Evolutionary conservation across 345 rosid species (phyloP), one percentile per base, ranked within the genome.

Genomic region (Melastoma malabathricum): DNA sequence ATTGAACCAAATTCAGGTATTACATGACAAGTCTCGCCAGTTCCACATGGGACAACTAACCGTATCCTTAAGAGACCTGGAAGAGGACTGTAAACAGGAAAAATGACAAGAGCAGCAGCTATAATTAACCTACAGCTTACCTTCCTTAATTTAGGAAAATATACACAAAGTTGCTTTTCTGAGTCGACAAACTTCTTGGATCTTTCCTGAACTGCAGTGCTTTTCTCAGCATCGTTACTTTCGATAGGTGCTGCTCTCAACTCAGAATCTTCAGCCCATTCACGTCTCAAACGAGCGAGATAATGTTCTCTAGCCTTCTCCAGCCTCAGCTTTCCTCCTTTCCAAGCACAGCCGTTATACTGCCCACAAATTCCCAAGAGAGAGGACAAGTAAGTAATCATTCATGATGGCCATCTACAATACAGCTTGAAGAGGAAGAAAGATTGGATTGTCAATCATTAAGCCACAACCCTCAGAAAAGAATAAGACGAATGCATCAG

Each of bases 281-380:
- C 97, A 12, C 71, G 76, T 47, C 62, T 77, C 75, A 92, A 54
- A 43, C 79, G 75, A 59, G 67, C 61, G 18, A 88, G 75, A 72
- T 77, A 87, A 64, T 84, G 77, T 34, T 84, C 90, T 64, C 88
- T 79, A 1, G 97, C 97, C 81, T 80, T 88, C 75, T 84, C 97
- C 31, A 88, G 75, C 72, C 77, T 76, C 63, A 93, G 61, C 64
- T 58, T 83, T 49, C 90, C 92, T 43, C 94, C 99, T 58, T 85
- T 93, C 99, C 95, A 93, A 1, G 60, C 64, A 58, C 97, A 93
- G 18, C 95, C 95, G 60, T 83, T 93, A 51, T 83, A 88, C 99
- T 92, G 81, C 16, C 14, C 3, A 10, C 7, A 14, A 16, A 50
- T 48, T 0, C 48, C 29, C 22, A 25, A n/a, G 16, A 53, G 64